A percentile compares a stretch with the other conserved stretches of the same genome.
Conservation (phyloP, 2,329 filamentous ascomycete species). For the Fusarium stilboides region DNA sequence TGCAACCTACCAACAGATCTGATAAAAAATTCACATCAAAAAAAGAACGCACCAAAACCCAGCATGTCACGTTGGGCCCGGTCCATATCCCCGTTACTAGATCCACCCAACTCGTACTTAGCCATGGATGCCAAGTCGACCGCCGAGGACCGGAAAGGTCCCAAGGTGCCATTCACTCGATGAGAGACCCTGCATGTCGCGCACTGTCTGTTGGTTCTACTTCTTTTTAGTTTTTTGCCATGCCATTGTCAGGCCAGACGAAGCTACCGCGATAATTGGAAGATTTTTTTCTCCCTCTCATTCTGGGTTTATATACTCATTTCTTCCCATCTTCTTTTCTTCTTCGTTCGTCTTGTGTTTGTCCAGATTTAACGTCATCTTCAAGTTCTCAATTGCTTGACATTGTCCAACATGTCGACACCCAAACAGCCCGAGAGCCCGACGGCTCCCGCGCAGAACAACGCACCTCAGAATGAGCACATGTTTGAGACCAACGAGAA, state of each 20-base stretch:
- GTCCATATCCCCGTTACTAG: not conserved
- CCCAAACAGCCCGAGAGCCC: conserved; percentile 13
- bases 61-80: not conserved
- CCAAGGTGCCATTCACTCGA: not conserved
- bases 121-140: no score
- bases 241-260: conserved; percentile 18
- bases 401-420: conserved; percentile 15
- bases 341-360: not conserved
- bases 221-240: not conserved
- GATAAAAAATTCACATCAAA: conserved; percentile 7
- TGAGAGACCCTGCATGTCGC: not conserved
- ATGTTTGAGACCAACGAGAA: conserved; percentile 30
- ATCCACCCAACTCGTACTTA: conserved; percentile 1
- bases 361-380: conserved; percentile 2
- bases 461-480: not conserved
- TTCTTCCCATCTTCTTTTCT: not conserved
- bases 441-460: conserved; percentile 7
- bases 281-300: conserved; percentile 1
- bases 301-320: not conserved
- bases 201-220: conserved; percentile 22
- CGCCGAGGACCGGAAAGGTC: conserved; percentile 16
- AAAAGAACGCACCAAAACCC: not conserved
- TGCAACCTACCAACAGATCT: not conserved
- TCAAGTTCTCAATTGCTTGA: conserved; percentile 4
- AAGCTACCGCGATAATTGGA: not conserved